Conservation (phyloP, 2,329 filamentous ascomycete genomes). For the Trichophaea hybrida region DNA sequence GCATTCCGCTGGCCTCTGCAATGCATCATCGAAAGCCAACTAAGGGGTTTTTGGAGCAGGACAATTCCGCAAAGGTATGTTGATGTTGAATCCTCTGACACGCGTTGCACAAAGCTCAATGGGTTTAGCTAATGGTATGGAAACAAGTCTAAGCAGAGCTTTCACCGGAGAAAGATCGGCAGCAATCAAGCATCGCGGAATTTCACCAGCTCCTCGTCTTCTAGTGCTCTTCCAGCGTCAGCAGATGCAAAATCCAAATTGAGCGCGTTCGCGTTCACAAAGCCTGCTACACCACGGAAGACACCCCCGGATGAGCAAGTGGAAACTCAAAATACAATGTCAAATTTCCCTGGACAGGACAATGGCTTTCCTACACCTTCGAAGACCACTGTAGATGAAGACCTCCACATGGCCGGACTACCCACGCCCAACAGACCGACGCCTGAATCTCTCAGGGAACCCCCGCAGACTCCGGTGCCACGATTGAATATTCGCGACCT, state of each 20-base stretch:
- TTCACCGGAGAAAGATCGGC: neutral
- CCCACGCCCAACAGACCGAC: neutral
- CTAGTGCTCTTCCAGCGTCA: constrained; percentile 11
- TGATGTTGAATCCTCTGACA: neutral
- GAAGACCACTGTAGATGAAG: neutral
- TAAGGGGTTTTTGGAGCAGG: constrained; percentile 22
- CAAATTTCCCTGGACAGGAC: neutral
- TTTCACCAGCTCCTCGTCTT: neutral
- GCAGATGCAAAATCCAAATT: constrained; percentile 19
- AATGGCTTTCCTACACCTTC: neutral
- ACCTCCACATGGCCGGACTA: neutral
- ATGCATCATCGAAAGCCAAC: constrained; percentile 12
- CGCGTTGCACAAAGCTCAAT: no score
- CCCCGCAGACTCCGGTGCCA: neutral
- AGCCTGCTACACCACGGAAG: constrained; percentile 6
- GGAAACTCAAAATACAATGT: neutral
- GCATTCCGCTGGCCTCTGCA: neutral
- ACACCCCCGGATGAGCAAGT: neutral
- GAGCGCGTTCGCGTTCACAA: constrained; percentile 17
- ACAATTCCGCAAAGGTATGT: constrained; percentile 19
- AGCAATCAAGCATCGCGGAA: constrained; percentile 5
- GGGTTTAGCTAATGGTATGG: no score
- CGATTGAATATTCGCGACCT: neutral
- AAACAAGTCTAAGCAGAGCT: neutral
- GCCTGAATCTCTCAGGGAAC: neutral